Conservation (phyloP, 2,329 filamentous ascomycete genomes). For the Thelonectria olida region DNA sequence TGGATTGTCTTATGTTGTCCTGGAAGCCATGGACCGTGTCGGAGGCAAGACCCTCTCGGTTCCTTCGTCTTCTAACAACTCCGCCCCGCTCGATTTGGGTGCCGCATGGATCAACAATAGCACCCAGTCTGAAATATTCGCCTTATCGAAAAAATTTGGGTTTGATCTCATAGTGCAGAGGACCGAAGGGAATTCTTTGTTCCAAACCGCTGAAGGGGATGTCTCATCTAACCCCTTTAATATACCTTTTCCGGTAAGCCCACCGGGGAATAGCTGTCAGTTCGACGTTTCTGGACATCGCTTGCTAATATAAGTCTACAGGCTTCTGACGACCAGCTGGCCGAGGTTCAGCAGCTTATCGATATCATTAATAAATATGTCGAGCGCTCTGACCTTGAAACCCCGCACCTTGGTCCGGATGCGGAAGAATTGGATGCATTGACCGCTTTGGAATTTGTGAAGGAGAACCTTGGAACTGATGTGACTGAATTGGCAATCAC, state of each 20-base stretch:
- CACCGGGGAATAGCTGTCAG: not conserved
- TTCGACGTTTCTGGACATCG: too few species aligned
- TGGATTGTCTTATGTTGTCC: constrained; percentile 2
- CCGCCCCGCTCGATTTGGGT: constrained; percentile 1
- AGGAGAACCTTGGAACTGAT: not conserved
- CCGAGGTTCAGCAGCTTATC: not conserved
- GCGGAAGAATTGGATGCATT: not conserved
- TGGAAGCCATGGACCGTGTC: constrained; percentile 15
- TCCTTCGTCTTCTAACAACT: constrained; percentile 1
- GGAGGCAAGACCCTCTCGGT: constrained; percentile 14
- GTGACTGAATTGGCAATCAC: not conserved
- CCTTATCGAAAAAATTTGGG: not conserved
- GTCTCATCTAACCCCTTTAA: not conserved
- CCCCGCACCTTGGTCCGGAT: not conserved
- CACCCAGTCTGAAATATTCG: constrained; percentile 14
- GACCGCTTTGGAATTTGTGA: not conserved
- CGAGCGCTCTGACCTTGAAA: not conserved
- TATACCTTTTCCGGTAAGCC: not conserved
- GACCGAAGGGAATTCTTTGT: not conserved
- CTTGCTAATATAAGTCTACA: too few species aligned
- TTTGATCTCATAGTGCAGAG: not conserved
- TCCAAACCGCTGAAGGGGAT: not conserved
- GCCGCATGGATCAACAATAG: constrained; percentile 19
- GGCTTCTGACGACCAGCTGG: not conserved
- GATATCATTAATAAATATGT: not conserved